A percentile compares a stretch with the other conserved stretches of the same genome.
These are phyloP conservation scores for Myrica gale DNA, from an alignment of 306 rosid species.

Conservation along the genomic window DNA sequence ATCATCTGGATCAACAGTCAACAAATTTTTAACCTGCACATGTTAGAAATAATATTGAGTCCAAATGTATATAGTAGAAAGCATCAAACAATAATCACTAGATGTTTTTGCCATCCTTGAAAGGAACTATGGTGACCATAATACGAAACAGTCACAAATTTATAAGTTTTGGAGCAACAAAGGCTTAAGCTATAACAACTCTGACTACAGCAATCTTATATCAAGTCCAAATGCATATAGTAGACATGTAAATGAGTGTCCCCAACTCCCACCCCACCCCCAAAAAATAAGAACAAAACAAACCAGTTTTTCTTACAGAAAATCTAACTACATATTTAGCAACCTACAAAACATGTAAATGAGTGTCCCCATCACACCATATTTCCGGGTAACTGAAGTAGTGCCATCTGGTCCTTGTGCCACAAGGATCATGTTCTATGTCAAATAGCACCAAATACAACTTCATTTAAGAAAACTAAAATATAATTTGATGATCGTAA, in stretches of 20 bases:
- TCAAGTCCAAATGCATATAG: no score
- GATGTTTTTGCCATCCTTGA: neutral
- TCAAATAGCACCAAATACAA: neutral
- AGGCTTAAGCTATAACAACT: neutral
- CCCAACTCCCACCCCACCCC: no score
- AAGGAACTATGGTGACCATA: neutral
- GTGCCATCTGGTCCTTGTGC: neutral
- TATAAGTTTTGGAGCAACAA: neutral
- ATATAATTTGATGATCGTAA: no score
- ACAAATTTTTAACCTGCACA: conserved; percentile 88
- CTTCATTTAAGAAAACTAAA: neutral
- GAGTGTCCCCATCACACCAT: neutral
- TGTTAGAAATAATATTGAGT: conserved; percentile 16
- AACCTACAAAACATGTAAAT: neutral
- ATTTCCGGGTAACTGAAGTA: neutral
- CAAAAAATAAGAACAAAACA: neutral
- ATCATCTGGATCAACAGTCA: conserved; percentile 71
- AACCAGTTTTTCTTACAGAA: neutral
- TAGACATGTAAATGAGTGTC: no score
- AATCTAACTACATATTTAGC: neutral
- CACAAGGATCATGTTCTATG: neutral
- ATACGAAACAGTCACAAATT: neutral
- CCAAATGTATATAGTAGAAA: conserved; percentile 1
- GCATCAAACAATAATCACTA: neutral
- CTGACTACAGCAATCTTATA: neutral